A percentile compares a stretch with the other conserved stretches of the same genome.
Conservation (phyloP, 106 monocot species). For the Acorus calamus region DNA sequence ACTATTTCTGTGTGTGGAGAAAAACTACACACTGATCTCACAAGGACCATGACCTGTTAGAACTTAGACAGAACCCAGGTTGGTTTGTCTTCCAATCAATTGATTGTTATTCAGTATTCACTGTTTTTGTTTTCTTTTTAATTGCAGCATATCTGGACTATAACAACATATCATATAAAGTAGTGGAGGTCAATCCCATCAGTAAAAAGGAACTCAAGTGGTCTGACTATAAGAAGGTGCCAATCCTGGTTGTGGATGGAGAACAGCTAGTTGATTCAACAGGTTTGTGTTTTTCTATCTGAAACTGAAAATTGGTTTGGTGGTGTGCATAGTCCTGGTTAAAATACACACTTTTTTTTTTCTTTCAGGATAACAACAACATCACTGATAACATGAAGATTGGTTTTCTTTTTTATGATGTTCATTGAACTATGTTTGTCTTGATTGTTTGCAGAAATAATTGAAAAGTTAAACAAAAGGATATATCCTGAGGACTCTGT, state of each 20-base stretch:
- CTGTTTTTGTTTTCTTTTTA: not conserved
- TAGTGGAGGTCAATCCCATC: slow-evolving; percentile 91
- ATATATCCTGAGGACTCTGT: slow-evolving; percentile 33
- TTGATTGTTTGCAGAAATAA: slow-evolving; percentile 43
- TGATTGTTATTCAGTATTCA: not conserved
- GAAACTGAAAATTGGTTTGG: not conserved
- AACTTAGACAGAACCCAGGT: too few species aligned
- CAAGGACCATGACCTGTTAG: too few species aligned
- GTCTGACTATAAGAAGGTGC: slow-evolving; percentile 96
- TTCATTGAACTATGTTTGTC: too few species aligned
- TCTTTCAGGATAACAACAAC: not conserved
- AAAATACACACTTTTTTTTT: not conserved
- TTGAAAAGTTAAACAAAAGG: slow-evolving; percentile 46
- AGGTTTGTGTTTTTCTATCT: slow-evolving; percentile 32
- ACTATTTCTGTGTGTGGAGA: too few species aligned
- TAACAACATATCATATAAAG: slow-evolving; percentile 83
- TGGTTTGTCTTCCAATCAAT: too few species aligned
- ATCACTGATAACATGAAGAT: too few species aligned
- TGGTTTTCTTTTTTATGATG: too few species aligned
- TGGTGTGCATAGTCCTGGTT: not conserved
- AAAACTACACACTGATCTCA: too few species aligned
- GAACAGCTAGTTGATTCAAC: slow-evolving; percentile 76
- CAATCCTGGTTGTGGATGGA: slow-evolving; percentile 81
- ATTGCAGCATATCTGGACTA: slow-evolving; percentile 84
- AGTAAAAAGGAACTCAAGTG: slow-evolving; percentile 97